Evolutionary conservation across 768 basidiomycete genomes (phyloP), one percentile per base, ranked within the genome.

Genomic region (Termitomyces sp.): DNA sequence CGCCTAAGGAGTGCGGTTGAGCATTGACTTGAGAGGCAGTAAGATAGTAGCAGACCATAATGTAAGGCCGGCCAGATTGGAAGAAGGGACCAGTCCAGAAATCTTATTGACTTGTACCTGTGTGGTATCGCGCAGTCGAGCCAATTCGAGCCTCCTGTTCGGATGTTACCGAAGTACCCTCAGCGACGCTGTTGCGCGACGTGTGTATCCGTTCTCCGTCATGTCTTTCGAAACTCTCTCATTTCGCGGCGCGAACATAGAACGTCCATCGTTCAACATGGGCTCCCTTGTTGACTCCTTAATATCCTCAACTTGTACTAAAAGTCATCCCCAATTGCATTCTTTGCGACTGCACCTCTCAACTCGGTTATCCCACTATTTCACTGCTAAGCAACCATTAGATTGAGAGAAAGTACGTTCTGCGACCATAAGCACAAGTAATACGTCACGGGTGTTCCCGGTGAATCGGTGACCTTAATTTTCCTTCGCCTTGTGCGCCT

Each of bases 1-100:
- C 49, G 90, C 92, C 91, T 93, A 65, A 3, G 58, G 24, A 33
- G 41, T 18, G 36, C 37, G 56, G 66, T 56, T 36, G 36, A 42
- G 18, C 18, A 26, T 33, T 2, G 28, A 39, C 8, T 8, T 37
- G 18, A 51, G 33, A 16, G 7, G 26, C 47, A 22, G 34, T 2
- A 51, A 26, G 16, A 49, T 37, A 26, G 26, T 34, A 33, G 39
- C 64, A 55, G 18, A 64, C 65, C 65, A 66, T 66, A 45, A 46
- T 54, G 12, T 37, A 20, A 29, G 41, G 12, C 54, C 20, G 50
- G 39, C 54, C 31, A 51, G 55, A 56, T 29, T 15, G 49, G 34
- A 50, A 36, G 50, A 37, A 47, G 28, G 10, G 18, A 51, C 10
- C 22, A 16, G 36, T 37, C n/a, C 28, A 28, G 5, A 26, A 16